Evolutionary conservation across 73 alveolate genomes (phyloP).

Genomic region (Effrenium voratum): DNA sequence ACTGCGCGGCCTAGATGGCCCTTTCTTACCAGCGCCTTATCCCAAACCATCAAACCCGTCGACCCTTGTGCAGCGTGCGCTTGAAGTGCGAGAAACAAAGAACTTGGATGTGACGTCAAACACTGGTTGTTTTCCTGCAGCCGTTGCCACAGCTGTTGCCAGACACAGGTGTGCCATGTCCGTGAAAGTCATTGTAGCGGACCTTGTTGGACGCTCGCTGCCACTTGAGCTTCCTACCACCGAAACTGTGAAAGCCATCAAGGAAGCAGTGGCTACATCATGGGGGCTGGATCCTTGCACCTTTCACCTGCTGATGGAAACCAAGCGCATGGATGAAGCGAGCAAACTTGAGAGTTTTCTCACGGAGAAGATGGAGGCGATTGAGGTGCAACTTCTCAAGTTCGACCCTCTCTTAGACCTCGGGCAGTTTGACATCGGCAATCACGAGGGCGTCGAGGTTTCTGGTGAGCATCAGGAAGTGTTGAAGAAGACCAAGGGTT

Average conservation of each 20-base stretch:
- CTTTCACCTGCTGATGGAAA: not conserved
- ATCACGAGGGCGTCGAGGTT: not conserved
- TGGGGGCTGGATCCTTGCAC: constrained; percentile 2
- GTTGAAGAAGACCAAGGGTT: not conserved
- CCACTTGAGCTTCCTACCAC: constrained; percentile 12
- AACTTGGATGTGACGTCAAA: too few relatives aligned
- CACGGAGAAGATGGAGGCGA: not conserved
- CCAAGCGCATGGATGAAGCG: constrained; percentile 13
- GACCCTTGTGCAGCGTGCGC: too few relatives aligned
- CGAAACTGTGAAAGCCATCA: not conserved
- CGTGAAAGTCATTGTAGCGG: constrained; percentile 2
- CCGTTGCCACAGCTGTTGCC: constrained; percentile 24
- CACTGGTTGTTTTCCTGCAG: too few relatives aligned
- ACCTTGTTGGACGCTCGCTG: constrained; percentile 9
- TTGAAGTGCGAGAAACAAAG: too few relatives aligned
- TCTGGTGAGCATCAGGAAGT: not conserved
- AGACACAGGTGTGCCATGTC: not conserved
- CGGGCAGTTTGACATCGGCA: not conserved
- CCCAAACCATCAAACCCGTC: too few relatives aligned
- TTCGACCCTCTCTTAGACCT: not conserved
- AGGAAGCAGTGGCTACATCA: not conserved
- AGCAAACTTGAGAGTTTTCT: not conserved
- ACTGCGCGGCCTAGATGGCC: too few relatives aligned
- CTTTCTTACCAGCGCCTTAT: too few relatives aligned
- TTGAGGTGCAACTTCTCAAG: constrained; percentile 21